Evolutionary conservation across 305 asterid species (phyloP).

Genomic region (Fraxinus latifolia): DNA sequence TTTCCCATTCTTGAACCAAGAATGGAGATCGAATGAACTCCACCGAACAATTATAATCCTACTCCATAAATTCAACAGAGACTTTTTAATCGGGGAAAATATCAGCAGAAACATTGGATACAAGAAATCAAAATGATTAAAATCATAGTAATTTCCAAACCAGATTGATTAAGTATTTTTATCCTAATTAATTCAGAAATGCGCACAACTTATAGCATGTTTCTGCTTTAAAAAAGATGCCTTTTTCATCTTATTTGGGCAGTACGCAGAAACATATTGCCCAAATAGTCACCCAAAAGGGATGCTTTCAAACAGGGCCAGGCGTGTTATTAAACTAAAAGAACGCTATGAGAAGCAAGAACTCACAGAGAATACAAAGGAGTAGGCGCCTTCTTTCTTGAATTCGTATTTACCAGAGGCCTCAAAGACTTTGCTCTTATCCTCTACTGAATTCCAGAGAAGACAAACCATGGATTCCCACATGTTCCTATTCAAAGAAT

Average conservation of each 20-base stretch:
- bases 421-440: conserved; percentile 45
- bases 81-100: not conserved
- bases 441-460: conserved; percentile 33
- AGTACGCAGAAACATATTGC: not conserved
- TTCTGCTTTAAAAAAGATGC: not conserved
- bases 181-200: not conserved
- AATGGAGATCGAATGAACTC: conserved; percentile 47
- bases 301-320: not conserved
- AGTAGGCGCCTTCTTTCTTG: conserved; percentile 42
- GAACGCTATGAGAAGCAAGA: not conserved
- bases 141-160: not conserved
- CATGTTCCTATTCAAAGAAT: conserved; percentile 51
- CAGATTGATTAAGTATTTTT: not conserved
- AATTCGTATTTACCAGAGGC: conserved; percentile 42
- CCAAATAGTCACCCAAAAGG: not conserved
- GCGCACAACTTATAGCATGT: not conserved
- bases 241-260: not conserved
- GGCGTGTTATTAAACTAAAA: not conserved
- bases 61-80: not conserved
- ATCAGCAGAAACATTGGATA: not conserved
- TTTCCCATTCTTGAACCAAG: conserved; percentile 46
- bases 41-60: conserved; percentile 41
- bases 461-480: conserved; percentile 49
- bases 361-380: conserved; percentile 35
- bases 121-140: not conserved